phyloP scores from a whole-genome alignment of 192 early-diverging fungal genomes.

The Kappamyces sp. region DNA sequence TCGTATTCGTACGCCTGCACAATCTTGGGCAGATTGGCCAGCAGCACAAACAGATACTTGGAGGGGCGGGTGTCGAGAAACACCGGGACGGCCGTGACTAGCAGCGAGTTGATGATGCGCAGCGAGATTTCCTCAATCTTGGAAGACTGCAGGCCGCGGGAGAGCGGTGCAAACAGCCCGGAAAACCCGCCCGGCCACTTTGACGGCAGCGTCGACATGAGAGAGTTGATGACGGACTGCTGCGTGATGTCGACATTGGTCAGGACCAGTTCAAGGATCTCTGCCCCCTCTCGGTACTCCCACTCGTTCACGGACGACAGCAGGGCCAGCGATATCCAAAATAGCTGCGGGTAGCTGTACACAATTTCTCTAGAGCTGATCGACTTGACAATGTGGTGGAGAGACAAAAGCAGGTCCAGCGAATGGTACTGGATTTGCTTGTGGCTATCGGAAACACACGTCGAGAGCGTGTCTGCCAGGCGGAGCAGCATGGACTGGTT shows the following conservation, averaged over 20 bases:
- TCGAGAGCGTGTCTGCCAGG: slow-evolving; percentile 66
- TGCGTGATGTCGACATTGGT: slow-evolving; percentile 54
- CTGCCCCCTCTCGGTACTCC: slow-evolving; percentile 66
- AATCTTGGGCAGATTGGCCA: slow-evolving; percentile 64
- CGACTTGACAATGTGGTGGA: slow-evolving; percentile 54
- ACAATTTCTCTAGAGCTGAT: slow-evolving; percentile 50
- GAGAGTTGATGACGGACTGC: slow-evolving; percentile 28
- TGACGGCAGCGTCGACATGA: slow-evolving; percentile 59
- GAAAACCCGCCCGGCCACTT: slow-evolving; percentile 70
- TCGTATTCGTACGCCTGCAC: slow-evolving; percentile 55
- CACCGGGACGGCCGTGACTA: slow-evolving; percentile 45
- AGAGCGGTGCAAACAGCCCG: slow-evolving; percentile 67
- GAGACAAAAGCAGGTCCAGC: slow-evolving; percentile 65
- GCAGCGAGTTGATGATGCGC: slow-evolving; percentile 49
- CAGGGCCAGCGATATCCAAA: slow-evolving; percentile 73
- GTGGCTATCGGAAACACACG: slow-evolving; percentile 66
- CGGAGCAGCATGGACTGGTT: slow-evolving; percentile 71
- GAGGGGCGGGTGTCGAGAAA: slow-evolving; percentile 57
- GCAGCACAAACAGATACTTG: slow-evolving; percentile 55
- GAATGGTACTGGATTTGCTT: slow-evolving; percentile 78
- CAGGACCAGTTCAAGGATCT: slow-evolving; percentile 59
- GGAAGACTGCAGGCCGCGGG: slow-evolving; percentile 62
- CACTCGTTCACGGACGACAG: slow-evolving; percentile 67
- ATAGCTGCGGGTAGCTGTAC: slow-evolving; percentile 65
- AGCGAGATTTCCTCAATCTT: slow-evolving; percentile 51